phyloP scores from a whole-genome alignment of 2,329 filamentous ascomycete genomes.

The Sarocladiaceae sp. region DNA sequence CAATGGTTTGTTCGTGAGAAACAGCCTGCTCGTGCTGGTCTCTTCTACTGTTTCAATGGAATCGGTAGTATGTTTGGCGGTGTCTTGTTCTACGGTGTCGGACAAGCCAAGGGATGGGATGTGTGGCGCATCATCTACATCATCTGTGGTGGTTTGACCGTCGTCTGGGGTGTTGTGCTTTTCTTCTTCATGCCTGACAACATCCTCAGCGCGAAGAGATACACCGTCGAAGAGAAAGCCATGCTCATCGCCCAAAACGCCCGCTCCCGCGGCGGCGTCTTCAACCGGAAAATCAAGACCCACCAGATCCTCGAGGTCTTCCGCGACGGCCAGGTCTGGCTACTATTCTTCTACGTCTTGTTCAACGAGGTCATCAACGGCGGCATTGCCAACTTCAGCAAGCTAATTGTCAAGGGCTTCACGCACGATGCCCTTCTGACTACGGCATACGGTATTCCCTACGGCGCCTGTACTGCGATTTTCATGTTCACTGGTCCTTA shows the following conservation, averaged over 20 bases:
- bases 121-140: slow-evolving; percentile 49
- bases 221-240: slow-evolving; percentile 10
- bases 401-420: slow-evolving; percentile 28
- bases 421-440: slow-evolving; percentile 27
- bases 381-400: slow-evolving; percentile 19
- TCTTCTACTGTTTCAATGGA: slow-evolving; percentile 17
- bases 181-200: slow-evolving; percentile 38
- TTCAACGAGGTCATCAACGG: slow-evolving; percentile 19
- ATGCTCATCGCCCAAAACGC: slow-evolving; percentile 58
- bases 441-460: slow-evolving; percentile 35
- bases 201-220: slow-evolving; percentile 11
- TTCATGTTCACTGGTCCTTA: slow-evolving; percentile 13
- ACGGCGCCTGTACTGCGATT: slow-evolving; percentile 11
- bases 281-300: slow-evolving; percentile 32
- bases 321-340: slow-evolving; percentile 32
- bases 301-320: slow-evolving; percentile 34
- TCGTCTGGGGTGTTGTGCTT: slow-evolving; percentile 38
- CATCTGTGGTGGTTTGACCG: slow-evolving; percentile 40
- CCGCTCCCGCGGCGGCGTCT: slow-evolving; percentile 33
- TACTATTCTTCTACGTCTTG: slow-evolving; percentile 29
- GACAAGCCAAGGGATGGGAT: slow-evolving; percentile 35
- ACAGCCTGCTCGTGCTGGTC: slow-evolving; percentile 36
- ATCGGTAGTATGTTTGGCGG: slow-evolving; percentile 31
- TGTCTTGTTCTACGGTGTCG: slow-evolving; percentile 44
- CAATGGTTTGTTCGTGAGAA: too few relatives aligned